Evolutionary conservation across 257 asterid genomes (phyloP).

Genomic region (Penstemon newberryi): DNA sequence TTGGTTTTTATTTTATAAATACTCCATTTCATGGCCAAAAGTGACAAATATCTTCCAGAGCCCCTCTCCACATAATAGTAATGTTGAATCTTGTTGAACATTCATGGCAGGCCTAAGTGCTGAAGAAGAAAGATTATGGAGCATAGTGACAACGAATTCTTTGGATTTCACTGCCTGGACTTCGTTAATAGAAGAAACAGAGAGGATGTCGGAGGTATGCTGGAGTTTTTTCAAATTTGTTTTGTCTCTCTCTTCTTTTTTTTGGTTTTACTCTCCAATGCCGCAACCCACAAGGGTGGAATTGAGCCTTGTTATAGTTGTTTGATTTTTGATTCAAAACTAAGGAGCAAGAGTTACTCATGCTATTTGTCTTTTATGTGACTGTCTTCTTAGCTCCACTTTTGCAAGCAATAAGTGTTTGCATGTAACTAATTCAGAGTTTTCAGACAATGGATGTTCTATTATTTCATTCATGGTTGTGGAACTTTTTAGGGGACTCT

Average conservation of each 20-base stretch:
- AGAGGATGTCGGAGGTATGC: conserved; percentile 82
- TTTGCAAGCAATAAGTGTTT: background rate
- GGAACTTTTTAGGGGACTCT: background rate
- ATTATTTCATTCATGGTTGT: background rate
- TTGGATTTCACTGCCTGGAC: conserved; percentile 94
- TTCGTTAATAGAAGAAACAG: conserved; percentile 90
- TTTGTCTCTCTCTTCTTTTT: conserved; percentile 16
- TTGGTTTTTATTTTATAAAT: background rate
- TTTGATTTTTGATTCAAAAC: background rate
- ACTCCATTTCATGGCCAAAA: conserved; percentile 1
- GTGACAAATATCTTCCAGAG: background rate
- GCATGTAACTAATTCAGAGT: background rate
- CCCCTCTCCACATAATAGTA: background rate
- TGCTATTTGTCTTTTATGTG: background rate
- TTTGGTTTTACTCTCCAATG: conserved; percentile 11
- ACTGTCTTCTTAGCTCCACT: conserved; percentile 9
- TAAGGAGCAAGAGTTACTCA: background rate
- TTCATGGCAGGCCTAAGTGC: conserved; percentile 62
- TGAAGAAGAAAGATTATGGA: conserved; percentile 97
- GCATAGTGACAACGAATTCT: conserved; percentile 82
- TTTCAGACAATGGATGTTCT: background rate
- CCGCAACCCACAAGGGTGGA: conserved; percentile 2
- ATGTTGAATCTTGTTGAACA: conserved; percentile 9
- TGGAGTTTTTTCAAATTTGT: conserved; percentile 15
- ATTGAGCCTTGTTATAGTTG: conserved; percentile 1